Evolutionary conservation across 306 rosid species (phyloP), one percentile per base, ranked within the genome.

Genomic region (Medicago lupulina): DNA sequence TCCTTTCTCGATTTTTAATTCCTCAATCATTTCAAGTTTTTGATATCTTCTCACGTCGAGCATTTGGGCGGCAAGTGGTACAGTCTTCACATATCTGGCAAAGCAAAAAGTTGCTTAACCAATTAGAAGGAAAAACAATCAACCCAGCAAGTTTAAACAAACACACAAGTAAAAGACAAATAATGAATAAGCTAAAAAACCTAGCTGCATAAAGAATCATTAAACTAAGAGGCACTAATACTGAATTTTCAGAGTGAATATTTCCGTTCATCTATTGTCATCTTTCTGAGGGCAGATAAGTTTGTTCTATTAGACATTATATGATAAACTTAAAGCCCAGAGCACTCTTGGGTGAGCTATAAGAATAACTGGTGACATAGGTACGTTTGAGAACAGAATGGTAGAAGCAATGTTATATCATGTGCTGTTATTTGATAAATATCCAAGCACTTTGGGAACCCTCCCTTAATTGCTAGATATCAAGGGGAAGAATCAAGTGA

Each of bases 11-110:
- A 75, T 74, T 78, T 83, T 92, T 76, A 95, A 76, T 74, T 86
- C 92, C 75, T 90, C 87, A 41, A 92, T 70, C 59, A 95, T 95
- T 86, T 90, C 82, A 66, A 95, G 93, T 80, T 95, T 95, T 80
- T 95, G 98, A 81, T 63, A 46, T 89, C 91, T 89, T 87, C 98
- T 90, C 77, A 95, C 96, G 36, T 95, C 98, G 50, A 95, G 97
- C 76, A 95, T 46, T 77, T 95, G 86, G 19, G 97, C 98, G 21
- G 98, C 98, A 75, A 94, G 93, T 64, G 98, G 98, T 61, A 94
- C 98, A 2, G 86, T 90, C 88, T 92, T 85, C 79, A 94, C 98
- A 85, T 95, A 95, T 86, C 98, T 95, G 87, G 68, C 70, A 75
- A 77, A 79, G 31, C 17, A 25, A 36, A 50, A 25, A 1, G 61